phyloP scores from a whole-genome alignment of 768 basidiomycete genomes.

The Suillus weaverae region DNA sequence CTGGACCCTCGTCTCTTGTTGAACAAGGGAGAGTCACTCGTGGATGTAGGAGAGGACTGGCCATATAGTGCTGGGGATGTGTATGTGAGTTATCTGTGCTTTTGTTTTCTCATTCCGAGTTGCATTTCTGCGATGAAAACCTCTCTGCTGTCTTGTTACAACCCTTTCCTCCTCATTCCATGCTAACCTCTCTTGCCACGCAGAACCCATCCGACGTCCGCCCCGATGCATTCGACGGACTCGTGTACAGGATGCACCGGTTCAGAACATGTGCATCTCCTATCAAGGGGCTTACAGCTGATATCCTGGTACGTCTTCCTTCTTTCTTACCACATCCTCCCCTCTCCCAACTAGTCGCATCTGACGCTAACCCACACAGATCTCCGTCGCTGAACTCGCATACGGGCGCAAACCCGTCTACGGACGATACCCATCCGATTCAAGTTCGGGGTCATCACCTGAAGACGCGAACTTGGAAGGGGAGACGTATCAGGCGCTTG shows the following conservation, averaged over 20 bases:
- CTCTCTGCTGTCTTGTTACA: background rate
- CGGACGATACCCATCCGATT: conserved; percentile 51
- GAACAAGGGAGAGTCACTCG: conserved; percentile 46
- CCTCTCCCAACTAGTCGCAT: background rate
- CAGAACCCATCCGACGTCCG: conserved; percentile 59
- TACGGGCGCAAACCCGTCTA: conserved; percentile 52
- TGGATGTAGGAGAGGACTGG: conserved; percentile 70
- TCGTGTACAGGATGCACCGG: conserved; percentile 78
- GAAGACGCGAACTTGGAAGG: conserved; percentile 16
- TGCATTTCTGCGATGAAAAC: background rate
- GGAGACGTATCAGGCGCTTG: conserved; percentile 21
- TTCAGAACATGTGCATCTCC: conserved; percentile 78
- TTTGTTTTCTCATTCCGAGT: conserved; percentile 3
- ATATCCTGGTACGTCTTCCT: conserved; percentile 62
- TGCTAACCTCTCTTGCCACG: conserved; percentile 1
- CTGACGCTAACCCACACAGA: conserved; percentile 45
- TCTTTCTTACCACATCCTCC: too few relatives aligned
- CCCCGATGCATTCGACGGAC: conserved; percentile 47
- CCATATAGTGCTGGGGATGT: conserved; percentile 63
- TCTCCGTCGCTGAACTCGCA: conserved; percentile 59
- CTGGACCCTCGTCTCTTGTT: conserved; percentile 56
- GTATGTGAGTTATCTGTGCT: conserved; percentile 52
- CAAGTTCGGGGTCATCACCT: background rate
- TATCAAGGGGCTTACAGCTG: conserved; percentile 81
- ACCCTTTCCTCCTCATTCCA: background rate